phyloP scores from a whole-genome alignment of 2,329 filamentous ascomycete genomes.

The Stemphylium lycopersici region DNA sequence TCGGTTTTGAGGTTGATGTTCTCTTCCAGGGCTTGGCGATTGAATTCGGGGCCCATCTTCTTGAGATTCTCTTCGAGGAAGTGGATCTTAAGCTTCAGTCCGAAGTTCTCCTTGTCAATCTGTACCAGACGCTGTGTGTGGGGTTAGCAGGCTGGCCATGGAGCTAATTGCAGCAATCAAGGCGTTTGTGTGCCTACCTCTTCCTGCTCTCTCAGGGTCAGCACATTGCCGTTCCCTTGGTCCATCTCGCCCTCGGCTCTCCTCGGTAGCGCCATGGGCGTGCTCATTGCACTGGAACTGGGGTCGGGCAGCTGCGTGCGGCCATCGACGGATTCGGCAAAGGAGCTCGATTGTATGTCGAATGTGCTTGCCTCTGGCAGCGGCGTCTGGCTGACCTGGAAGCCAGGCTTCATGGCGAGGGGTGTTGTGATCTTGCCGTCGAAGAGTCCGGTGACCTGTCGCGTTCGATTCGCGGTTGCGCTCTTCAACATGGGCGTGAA shows the following conservation, averaged over 20 bases:
- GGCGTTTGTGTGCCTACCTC: conserved; percentile 61
- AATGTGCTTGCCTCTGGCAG: conserved; percentile 76
- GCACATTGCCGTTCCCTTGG: conserved; percentile 85
- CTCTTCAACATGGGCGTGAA: conserved; percentile 94
- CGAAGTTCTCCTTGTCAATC: conserved; percentile 98
- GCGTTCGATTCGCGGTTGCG: conserved; percentile 71
- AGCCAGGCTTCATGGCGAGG: conserved; percentile 65
- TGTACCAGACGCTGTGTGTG: conserved; percentile 74
- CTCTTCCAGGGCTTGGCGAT: conserved; percentile 85
- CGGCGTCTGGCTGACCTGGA: conserved; percentile 74
- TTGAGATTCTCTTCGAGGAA: conserved; percentile 90
- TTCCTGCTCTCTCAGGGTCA: conserved; percentile 93
- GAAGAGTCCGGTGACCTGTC: conserved; percentile 47
- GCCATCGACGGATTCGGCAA: conserved; percentile 63
- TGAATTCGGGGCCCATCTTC: conserved; percentile 87
- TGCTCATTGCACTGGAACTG: conserved; percentile 79
- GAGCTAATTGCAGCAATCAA: neutral
- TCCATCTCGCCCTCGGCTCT: conserved; percentile 68
- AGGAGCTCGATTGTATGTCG: conserved; percentile 51
- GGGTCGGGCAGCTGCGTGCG: conserved; percentile 78
- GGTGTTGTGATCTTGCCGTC: conserved; percentile 63
- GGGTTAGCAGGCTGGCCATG: conserved; percentile 2
- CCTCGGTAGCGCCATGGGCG: conserved; percentile 74
- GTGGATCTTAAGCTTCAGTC: conserved; percentile 95
- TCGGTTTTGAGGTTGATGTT: conserved; percentile 96